These are phyloP conservation scores for Cutaneotrichosporon curvatum DNA, from an alignment of 1,284 basidiomycete species.

Conservation along the genomic window DNA sequence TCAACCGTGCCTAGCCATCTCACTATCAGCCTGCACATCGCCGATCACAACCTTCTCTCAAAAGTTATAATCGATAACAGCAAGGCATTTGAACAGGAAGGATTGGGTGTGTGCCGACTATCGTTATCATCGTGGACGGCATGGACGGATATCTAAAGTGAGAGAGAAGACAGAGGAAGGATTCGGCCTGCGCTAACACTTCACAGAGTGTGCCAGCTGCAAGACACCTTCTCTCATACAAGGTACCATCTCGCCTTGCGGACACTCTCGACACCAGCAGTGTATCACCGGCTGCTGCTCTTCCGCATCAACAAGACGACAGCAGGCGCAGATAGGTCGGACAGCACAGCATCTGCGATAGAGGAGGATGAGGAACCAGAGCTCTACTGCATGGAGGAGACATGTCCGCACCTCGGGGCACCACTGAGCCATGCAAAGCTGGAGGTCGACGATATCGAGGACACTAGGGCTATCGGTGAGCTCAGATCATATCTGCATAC, in stretches of 20 bases:
- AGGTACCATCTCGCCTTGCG: constrained; percentile 63
- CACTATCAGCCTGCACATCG: too few relatives aligned
- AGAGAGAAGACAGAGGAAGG: too few relatives aligned
- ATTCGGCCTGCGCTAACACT: neutral
- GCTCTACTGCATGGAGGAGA: constrained; percentile 76
- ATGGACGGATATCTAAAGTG: too few relatives aligned
- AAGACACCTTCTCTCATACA: constrained; percentile 56
- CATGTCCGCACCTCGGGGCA: constrained; percentile 75
- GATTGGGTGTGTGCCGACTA: too few relatives aligned
- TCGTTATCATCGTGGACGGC: too few relatives aligned
- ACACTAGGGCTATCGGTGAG: constrained; percentile 32
- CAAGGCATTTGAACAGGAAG: too few relatives aligned
- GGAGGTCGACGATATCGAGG: constrained; percentile 32
- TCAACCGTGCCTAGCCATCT: too few relatives aligned
- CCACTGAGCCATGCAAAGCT: constrained; percentile 60
- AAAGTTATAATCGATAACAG: too few relatives aligned
- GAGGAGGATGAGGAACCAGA: constrained; percentile 48
- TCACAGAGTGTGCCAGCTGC: constrained; percentile 52
- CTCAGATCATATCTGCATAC: neutral
- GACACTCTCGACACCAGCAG: constrained; percentile 52
- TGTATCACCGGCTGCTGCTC: constrained; percentile 64
- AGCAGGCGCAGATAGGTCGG: constrained; percentile 12
- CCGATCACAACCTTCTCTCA: too few relatives aligned
- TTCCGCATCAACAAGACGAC: constrained; percentile 54
- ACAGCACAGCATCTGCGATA: neutral